Conservation (phyloP, 768 basidiomycete species). For the Mycena latifolia region DNA sequence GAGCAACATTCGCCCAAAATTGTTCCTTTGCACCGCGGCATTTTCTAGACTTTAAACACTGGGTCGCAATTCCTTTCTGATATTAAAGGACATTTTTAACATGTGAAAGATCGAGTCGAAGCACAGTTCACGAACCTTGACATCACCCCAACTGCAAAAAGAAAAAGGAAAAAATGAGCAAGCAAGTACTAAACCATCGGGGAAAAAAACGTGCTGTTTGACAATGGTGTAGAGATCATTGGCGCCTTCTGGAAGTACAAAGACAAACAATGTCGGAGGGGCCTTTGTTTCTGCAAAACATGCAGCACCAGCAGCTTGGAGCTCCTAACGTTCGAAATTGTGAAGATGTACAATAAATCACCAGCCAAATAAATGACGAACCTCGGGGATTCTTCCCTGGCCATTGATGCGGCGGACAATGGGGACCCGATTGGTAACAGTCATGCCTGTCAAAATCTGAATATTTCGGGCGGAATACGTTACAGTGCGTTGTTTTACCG, state of each 20-base stretch:
- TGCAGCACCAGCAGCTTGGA: constrained; percentile 62
- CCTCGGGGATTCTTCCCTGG: constrained; percentile 65
- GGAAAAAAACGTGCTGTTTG: constrained; percentile 68
- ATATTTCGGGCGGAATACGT: no score
- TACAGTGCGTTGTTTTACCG: constrained; percentile 57
- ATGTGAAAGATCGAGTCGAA: constrained; percentile 31
- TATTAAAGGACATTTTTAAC: neutral
- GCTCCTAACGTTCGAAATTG: constrained; percentile 49
- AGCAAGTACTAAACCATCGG: no score
- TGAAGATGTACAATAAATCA: no score
- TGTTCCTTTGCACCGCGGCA: constrained; percentile 76
- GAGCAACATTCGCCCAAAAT: constrained; percentile 83
- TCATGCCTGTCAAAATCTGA: constrained; percentile 64
- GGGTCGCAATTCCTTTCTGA: constrained; percentile 82
- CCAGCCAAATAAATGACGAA: constrained; percentile 41
- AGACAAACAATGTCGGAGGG: constrained; percentile 65
- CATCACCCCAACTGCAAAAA: constrained; percentile 79
- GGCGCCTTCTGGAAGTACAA: constrained; percentile 78
- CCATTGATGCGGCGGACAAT: constrained; percentile 67
- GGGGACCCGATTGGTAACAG: constrained; percentile 58
- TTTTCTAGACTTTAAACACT: constrained; percentile 78
- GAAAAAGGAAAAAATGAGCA: no score
- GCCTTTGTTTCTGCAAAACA: constrained; percentile 52
- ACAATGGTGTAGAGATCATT: constrained; percentile 82
- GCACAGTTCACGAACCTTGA: constrained; percentile 54